Conservation (phyloP, 768 basidiomycete species). For the Mycena capillaripes region DNA sequence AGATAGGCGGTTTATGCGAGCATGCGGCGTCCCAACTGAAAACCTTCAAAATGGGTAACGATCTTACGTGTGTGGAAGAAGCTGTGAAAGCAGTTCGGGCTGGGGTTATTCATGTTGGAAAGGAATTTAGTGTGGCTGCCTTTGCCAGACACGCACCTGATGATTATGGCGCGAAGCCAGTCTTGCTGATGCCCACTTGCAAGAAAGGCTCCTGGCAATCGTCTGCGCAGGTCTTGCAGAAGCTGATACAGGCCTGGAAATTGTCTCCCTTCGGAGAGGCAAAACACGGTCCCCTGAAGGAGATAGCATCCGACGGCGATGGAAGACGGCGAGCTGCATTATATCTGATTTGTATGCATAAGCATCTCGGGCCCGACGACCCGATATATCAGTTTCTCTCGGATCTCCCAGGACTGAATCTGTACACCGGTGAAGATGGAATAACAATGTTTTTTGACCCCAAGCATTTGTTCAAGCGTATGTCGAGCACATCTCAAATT, state of each 20-base stretch:
- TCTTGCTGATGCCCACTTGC: neutral
- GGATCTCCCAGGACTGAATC: no score
- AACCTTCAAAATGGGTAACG: neutral
- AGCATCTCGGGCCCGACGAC: no score
- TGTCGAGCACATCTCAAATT: neutral
- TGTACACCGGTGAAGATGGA: no score
- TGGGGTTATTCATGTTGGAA: neutral
- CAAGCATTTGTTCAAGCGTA: conserved; percentile 16
- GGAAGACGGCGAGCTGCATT: no score
- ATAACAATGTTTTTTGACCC: conserved; percentile 3
- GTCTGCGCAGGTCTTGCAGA: neutral
- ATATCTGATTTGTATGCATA: no score
- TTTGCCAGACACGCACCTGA: neutral
- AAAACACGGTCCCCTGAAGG: no score
- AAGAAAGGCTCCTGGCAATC: neutral
- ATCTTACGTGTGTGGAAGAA: neutral
- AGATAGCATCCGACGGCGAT: no score
- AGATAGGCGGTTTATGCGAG: neutral
- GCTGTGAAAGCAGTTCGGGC: neutral
- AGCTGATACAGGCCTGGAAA: neutral
- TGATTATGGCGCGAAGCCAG: neutral
- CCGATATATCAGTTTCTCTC: no score
- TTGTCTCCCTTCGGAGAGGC: no score
- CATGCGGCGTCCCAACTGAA: neutral
- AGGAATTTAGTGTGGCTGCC: neutral